These are phyloP conservation scores for Tylopilus intermedius DNA, from an alignment of 768 basidiomycete species.

Conservation along the genomic window DNA sequence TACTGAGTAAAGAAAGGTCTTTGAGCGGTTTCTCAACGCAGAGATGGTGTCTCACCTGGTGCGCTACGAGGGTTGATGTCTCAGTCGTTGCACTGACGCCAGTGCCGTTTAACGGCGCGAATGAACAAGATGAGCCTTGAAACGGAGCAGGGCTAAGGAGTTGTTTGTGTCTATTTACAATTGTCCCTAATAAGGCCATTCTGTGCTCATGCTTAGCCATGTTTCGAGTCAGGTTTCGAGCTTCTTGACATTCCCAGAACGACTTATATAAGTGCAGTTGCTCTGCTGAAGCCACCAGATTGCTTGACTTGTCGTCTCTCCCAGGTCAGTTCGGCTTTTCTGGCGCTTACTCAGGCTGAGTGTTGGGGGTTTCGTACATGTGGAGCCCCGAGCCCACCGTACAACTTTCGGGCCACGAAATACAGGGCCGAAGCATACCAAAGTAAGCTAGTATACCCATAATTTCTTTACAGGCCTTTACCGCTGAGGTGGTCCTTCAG, in stretches of 20 bases:
- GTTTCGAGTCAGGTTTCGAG: not conserved
- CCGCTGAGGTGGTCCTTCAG: no score
- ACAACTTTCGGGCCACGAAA: not conserved
- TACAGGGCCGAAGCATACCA: slow-evolving; percentile 4
- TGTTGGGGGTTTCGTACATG: not conserved
- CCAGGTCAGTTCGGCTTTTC: not conserved
- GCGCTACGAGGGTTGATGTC: not conserved
- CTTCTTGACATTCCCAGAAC: not conserved
- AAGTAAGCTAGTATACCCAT: slow-evolving; percentile 5
- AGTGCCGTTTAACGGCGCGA: not conserved
- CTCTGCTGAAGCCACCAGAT: slow-evolving; percentile 1
- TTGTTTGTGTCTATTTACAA: slow-evolving; percentile 15
- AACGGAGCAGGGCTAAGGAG: not conserved
- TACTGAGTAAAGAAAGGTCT: no score
- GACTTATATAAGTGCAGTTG: slow-evolving; percentile 4
- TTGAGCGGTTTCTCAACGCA: not conserved
- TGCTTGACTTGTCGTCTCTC: not conserved
- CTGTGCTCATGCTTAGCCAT: not conserved
- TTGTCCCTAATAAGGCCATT: not conserved
- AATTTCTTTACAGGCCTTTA: not conserved
- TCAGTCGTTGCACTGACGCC: no score
- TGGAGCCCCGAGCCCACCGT: not conserved
- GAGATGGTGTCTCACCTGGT: not conserved
- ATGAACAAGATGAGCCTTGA: no score
- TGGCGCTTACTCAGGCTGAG: not conserved